Evolutionary conservation across 2,329 filamentous ascomycete species (phyloP).

Genomic region (Drechslerella dactyloides): DNA sequence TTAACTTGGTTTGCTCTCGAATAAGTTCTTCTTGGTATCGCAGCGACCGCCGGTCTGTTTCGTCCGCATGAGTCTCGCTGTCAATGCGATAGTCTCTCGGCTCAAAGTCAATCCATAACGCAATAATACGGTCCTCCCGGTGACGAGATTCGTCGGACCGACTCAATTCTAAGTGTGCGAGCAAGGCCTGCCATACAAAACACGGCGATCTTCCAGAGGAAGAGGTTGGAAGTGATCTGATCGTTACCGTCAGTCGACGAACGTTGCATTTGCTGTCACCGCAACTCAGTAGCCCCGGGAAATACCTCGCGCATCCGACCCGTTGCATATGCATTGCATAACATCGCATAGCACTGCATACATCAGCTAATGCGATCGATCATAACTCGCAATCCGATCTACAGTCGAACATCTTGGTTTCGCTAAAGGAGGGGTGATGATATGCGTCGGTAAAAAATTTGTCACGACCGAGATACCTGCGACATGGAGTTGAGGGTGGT

Average conservation of each 20-base stretch:
- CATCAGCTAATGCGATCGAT: background rate
- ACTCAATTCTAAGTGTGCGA: background rate
- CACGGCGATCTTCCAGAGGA: background rate
- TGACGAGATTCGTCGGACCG: slow-evolving; percentile 10
- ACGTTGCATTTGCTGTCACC: no score
- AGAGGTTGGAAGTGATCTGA: background rate
- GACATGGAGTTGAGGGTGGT: slow-evolving; percentile 49
- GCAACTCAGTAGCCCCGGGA: no score
- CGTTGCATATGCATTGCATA: background rate
- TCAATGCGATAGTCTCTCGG: slow-evolving; percentile 6
- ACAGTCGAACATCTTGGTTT: slow-evolving; percentile 2
- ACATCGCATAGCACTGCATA: background rate
- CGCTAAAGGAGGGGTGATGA: slow-evolving; percentile 4
- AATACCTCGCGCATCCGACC: background rate
- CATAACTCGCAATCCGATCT: background rate
- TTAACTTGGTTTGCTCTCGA: slow-evolving; percentile 12
- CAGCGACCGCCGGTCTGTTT: slow-evolving; percentile 25
- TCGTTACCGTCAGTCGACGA: no score
- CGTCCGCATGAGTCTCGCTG: background rate
- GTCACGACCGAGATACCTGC: background rate
- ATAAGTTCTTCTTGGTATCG: slow-evolving; percentile 10
- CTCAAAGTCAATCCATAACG: slow-evolving; percentile 19
- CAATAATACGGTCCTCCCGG: slow-evolving; percentile 9
- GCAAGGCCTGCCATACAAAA: slow-evolving; percentile 20
- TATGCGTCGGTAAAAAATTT: slow-evolving; percentile 19